Percentiles rank a stretch among this genome's conserved stretches.
Evolutionary conservation across 768 basidiomycete species (phyloP).

Genomic region (Harrya chromipes): DNA sequence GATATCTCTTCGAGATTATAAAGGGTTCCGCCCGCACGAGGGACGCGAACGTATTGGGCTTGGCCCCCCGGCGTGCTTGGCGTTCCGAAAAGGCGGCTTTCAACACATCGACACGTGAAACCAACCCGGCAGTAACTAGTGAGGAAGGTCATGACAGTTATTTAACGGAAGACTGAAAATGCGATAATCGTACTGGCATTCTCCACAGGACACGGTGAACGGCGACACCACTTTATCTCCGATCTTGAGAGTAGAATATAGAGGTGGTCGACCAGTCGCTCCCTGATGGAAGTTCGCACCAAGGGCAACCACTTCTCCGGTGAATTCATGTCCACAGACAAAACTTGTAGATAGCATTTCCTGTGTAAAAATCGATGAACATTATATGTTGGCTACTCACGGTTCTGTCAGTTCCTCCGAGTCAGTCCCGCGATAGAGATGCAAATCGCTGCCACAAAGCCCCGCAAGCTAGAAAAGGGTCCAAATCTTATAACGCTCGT

Average conservation of each 20-base stretch:
- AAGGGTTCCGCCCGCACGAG: conserved; percentile 76
- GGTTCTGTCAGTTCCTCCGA: conserved; percentile 41
- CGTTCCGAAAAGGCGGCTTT: conserved; percentile 63
- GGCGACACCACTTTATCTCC: conserved; percentile 80
- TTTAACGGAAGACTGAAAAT: neutral
- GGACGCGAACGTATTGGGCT: conserved; percentile 76
- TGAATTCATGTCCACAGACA: conserved; percentile 74
- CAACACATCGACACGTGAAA: conserved; percentile 65
- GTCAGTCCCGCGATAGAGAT: conserved; percentile 65
- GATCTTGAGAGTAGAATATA: conserved; percentile 62
- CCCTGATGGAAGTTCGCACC: conserved; percentile 53
- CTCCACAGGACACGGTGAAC: conserved; percentile 80
- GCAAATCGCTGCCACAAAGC: conserved; percentile 70
- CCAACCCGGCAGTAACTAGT: conserved; percentile 68
- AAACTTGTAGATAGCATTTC: conserved; percentile 38
- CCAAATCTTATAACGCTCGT: neutral
- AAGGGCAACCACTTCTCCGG: conserved; percentile 67
- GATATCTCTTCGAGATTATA: conserved; percentile 56
- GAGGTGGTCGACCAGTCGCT: conserved; percentile 48
- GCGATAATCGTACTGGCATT: conserved; percentile 63
- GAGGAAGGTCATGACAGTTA: neutral
- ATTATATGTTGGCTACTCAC: conserved; percentile 36
- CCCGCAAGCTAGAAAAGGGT: conserved; percentile 49
- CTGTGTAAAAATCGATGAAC: neutral
- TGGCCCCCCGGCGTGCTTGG: conserved; percentile 68